Evolutionary conservation across 225 moss, liverwort and hornwort species (phyloP), one percentile per base, ranked within the genome.

Genomic region (Lunularia cruciata): DNA sequence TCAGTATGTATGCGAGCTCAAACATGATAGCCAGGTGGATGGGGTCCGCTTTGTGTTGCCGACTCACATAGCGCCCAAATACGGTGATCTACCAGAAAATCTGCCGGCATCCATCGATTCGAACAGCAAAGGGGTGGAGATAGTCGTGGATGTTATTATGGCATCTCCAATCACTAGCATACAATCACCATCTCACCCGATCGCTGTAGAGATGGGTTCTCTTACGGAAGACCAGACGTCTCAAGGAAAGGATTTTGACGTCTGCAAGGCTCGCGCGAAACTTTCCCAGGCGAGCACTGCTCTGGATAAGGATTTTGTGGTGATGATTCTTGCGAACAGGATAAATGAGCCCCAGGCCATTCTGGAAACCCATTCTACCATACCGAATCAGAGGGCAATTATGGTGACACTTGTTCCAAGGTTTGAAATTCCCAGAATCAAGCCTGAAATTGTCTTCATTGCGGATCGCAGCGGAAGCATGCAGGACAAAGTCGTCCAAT

Each of bases 391-490:
- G 22, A 49, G 43, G 16, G 84, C 86, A 0, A 30, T 86, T n/a
- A 37, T 75, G 30, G 48, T 85, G 4, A 76, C 85, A 13, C 76
- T 90, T 6, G 46, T 79, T 26, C 90, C 86, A 3, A 80, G 80
- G 49, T 86, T 90, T 61, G 57, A 59, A 3, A 56, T 84, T 49
- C 77, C 74, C 14, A 57, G 78, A 0, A 59, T 72, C 16, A 65
- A 49, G 18, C 83, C 87, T 0, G 87, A 88, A 78, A 69, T 90
- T 39, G 68, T 90, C 28, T 90, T 90, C 72, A 31, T 87, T 2
- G 82, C 82, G 23, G 85, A 88, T 65, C 79, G 82, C 23, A 83
- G 83, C 0, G 90, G 76, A 12, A 85, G 85, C 23, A 90, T 90
- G 87, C 0, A 0, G 0, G 53, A 65, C 1, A 37, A 71, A 6